Conservation (phyloP, 2,329 filamentous ascomycete genomes). For the Stenocarpella maydis region DNA sequence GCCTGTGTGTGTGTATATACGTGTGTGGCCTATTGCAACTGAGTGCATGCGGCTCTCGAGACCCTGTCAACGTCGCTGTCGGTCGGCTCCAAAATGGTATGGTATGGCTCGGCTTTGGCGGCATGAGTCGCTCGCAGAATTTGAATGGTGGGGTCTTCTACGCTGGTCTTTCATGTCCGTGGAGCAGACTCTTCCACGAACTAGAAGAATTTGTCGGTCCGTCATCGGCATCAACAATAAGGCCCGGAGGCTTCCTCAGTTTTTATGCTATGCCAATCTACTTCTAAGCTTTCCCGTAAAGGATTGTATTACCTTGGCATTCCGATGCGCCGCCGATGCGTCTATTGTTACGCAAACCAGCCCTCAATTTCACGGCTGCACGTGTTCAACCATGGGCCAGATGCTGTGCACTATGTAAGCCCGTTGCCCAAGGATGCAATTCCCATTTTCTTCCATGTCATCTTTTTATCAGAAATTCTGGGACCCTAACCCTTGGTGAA, state of each 20-base stretch:
- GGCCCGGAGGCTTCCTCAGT: not conserved
- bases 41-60: not conserved
- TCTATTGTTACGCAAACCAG: not conserved
- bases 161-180: constrained; percentile 1
- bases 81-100: not conserved
- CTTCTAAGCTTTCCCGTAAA: not conserved
- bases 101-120: constrained; percentile 8
- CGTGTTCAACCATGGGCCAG: not conserved
- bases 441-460: not conserved
- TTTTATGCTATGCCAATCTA: constrained; percentile 7
- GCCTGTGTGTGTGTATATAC: not conserved
- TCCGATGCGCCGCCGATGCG: constrained; percentile 4
- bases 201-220: constrained; percentile 25
- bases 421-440: not conserved
- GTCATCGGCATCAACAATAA: constrained; percentile 18
- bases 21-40: not conserved
- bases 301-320: not conserved
- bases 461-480: not conserved
- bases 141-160: constrained; percentile 26
- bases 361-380: not conserved
- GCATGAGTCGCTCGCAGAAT: constrained; percentile 25
- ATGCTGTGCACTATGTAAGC: not conserved
- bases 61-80: constrained; percentile 5
- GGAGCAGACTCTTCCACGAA: constrained; percentile 17
- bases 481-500: too few species aligned